Base-by-base conservation (phyloP, 2,329 filamentous ascomycete species). In the Hymenoscyphus salicellus region DNA sequence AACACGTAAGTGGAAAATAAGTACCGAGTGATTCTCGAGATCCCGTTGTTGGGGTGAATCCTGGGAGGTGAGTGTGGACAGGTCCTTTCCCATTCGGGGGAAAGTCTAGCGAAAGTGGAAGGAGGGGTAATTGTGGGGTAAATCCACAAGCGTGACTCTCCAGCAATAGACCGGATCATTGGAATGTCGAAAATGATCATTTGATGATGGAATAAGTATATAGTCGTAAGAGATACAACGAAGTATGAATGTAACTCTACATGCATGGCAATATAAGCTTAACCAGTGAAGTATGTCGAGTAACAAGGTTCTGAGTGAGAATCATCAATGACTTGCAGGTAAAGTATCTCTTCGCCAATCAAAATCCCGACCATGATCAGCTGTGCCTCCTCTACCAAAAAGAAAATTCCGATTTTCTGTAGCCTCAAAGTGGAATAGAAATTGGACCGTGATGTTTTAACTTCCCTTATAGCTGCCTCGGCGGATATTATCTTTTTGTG, bases 281-380 rank as follows among this genome's bases (percentile, higher is more conserved):
- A 49, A 49, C 46, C 46, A 52, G 10, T 38, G 2, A 38, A 38
- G 11, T 17, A 38, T 38, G 36, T 52, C 20, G 8, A 52, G 20
- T 52, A 52, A 52, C 46, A 52, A 52, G 46, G 46, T 52, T 52
- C 46, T 52, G 46, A 52, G 20, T 52, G n/a, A 52, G 46, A 52
- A 52, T 52, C 46, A 52, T 26, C 46, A 26, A 52, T 52, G 46
- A 52, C 46, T 52, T 52, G 46, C 20, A 52, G 14, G 11, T 52
- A 52, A 30, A 52, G n/a, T 52, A 52, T 52, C 23, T 26, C 20
- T 26, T 52, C 46, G 23, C 46, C 46, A 52, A 52, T 52, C 46
- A 52, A 52, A 52, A 23, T 26, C 46, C 46, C 3, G 20, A 23
- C 46, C n/a, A 52, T n/a, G 8, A 8, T 23, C 43, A 11, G n/a